A percentile compares a stretch with the other conserved stretches of the same genome.
Conservation (phyloP, 2,329 filamentous ascomycete species). For the Monosporascus sp. region DNA sequence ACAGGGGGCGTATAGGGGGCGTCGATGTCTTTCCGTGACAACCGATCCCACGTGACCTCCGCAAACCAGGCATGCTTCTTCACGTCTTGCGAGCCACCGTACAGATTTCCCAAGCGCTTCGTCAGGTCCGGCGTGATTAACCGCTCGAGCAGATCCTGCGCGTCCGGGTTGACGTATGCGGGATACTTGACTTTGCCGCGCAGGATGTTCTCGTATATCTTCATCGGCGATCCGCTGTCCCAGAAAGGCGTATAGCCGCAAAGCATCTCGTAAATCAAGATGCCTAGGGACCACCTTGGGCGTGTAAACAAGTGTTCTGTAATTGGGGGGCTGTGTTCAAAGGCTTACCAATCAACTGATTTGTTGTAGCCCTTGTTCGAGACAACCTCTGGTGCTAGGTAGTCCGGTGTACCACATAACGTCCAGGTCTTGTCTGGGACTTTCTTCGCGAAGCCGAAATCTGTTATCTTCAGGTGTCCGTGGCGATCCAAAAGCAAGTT, state of each 20-base stretch:
- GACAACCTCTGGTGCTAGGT: conserved; percentile 96
- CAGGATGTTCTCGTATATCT: conserved; percentile 99
- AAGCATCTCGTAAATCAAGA: conserved; percentile 98
- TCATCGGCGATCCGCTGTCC: conserved; percentile 96
- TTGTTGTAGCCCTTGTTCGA: conserved; percentile 99
- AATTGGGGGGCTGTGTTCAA: neutral
- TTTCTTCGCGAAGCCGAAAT: conserved; percentile 98
- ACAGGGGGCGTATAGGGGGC: conserved; percentile 96
- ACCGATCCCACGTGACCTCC: conserved; percentile 94
- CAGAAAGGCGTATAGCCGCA: conserved; percentile 99
- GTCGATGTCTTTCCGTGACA: conserved; percentile 95
- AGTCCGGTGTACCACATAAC: conserved; percentile 93
- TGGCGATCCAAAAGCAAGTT: conserved; percentile 88
- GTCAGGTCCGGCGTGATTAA: conserved; percentile 93
- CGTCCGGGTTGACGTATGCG: conserved; percentile 89
- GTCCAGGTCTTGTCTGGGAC: conserved; percentile 99
- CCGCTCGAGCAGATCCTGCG: conserved; percentile 84
- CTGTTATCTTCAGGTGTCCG: conserved; percentile 92
- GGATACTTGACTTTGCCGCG: conserved; percentile 96
- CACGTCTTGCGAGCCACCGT: conserved; percentile 84
- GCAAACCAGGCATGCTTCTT: conserved; percentile 96
- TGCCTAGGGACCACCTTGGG: conserved; percentile 91
- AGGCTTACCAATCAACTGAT: conserved; percentile 89
- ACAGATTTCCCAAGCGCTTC: conserved; percentile 90
- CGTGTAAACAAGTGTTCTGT: neutral